Percentiles rank a stretch among this genome's conserved stretches.
Conservation (phyloP, 1,284 basidiomycete species). For the Mycosarcoma maydis region DNA sequence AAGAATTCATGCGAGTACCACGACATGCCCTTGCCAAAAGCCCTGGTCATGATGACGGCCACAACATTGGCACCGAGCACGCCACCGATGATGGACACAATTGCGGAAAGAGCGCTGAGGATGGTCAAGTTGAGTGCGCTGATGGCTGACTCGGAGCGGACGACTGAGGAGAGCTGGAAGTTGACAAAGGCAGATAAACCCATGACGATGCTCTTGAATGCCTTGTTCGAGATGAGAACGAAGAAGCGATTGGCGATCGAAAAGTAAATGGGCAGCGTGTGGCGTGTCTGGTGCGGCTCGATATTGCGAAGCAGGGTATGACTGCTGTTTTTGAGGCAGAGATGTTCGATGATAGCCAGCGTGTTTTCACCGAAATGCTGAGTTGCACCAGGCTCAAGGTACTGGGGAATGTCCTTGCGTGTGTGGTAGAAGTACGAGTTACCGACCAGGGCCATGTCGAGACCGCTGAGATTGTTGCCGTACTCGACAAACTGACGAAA, state of each 20-base stretch:
- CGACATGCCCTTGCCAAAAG: constrained; percentile 73
- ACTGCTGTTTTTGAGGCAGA: constrained; percentile 71
- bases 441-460: constrained; percentile 89
- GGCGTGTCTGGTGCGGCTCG: constrained; percentile 26
- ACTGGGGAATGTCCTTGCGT: constrained; percentile 82
- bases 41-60: constrained; percentile 76
- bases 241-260: constrained; percentile 67
- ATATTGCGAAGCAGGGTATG: constrained; percentile 59
- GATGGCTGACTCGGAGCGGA: constrained; percentile 64
- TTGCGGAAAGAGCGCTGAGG: constrained; percentile 44
- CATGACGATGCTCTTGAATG: constrained; percentile 62
- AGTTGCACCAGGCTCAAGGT: constrained; percentile 79
- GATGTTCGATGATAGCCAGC: constrained; percentile 80
- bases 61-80: constrained; percentile 77
- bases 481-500: constrained; percentile 88
- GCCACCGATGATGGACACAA: constrained; percentile 66
- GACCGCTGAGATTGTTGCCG: constrained; percentile 69
- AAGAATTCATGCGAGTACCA: constrained; percentile 75
- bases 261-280: constrained; percentile 77
- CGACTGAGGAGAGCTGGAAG: constrained; percentile 63
- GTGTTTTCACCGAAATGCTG: constrained; percentile 93
- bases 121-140: constrained; percentile 49
- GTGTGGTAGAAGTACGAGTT: constrained; percentile 95
- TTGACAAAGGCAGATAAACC: constrained; percentile 60
- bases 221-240: constrained; percentile 70